These are phyloP conservation scores for Penstemon eatonii DNA, from an alignment of 257 asterid genomes.

Conservation along the genomic window DNA sequence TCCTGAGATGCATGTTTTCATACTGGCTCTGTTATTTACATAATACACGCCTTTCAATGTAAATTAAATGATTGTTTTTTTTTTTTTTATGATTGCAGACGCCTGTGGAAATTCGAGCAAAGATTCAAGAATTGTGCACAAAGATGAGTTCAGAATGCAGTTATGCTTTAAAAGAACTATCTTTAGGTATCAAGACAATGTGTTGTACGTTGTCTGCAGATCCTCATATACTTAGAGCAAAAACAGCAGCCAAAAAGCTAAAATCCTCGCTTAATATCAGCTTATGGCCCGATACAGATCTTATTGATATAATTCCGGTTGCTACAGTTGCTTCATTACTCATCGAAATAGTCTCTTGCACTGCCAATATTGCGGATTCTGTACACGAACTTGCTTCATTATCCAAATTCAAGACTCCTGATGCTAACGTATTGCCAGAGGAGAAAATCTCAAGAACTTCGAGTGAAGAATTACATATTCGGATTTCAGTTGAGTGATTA, in stretches of 20 bases:
- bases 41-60: too few species aligned
- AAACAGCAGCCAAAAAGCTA: slow-evolving; percentile 30
- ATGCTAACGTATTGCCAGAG: not conserved
- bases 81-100: slow-evolving; percentile 8
- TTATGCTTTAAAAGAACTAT: slow-evolving; percentile 34
- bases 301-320: slow-evolving; percentile 18
- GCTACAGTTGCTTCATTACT: slow-evolving; percentile 37
- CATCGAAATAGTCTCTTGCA: slow-evolving; percentile 27
- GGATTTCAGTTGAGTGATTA: slow-evolving; percentile 21
- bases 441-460: slow-evolving; percentile 6
- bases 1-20: too few species aligned
- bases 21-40: too few species aligned
- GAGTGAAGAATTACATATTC: slow-evolving; percentile 25
- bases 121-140: slow-evolving; percentile 35
- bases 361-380: slow-evolving; percentile 27
- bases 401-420: slow-evolving; percentile 27
- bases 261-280: slow-evolving; percentile 5
- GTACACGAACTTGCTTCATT: slow-evolving; percentile 32
- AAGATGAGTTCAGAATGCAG: slow-evolving; percentile 43
- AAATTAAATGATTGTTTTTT: too few species aligned
- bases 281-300: slow-evolving; percentile 19
- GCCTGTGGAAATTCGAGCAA: slow-evolving; percentile 24
- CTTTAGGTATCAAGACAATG: slow-evolving; percentile 36
- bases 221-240: slow-evolving; percentile 24
- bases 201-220: slow-evolving; percentile 21